Evolutionary conservation across 2,329 filamentous ascomycete genomes (phyloP), one percentile per base, ranked within the genome.

Genomic region (Penicillium sp.): DNA sequence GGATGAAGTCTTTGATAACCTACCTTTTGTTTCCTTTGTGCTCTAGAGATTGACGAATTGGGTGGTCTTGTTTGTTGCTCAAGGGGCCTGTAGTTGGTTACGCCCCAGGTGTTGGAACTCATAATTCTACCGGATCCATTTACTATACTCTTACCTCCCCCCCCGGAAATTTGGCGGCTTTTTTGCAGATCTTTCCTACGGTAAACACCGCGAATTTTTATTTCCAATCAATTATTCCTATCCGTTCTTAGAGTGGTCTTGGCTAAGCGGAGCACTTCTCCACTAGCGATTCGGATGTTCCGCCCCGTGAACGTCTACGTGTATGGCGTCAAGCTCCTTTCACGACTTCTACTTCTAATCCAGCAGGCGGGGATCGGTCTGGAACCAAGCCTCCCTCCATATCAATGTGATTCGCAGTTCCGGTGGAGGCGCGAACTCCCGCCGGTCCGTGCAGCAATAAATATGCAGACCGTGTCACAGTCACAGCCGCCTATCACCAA

Each of bases 381-480:
- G 24, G 23, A 46, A 21, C 18, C 3, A 21, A 21, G 50, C 24
- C 46, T 45, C 29, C 29, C 24, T 34, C 7, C 24, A 26, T 6
- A 26, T 5, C 24, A 6, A 26, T 7, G 3, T 38, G 39, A 42
- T 3, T 26, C 12, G 39, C 10, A 38, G n/a, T 4, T n/a, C 16
- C n/a, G n/a, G 31, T 15, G n/a, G 44, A 41, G 46, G 43, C 38
- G 43, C 48, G 18, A 51, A 51, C 48, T 33, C 47, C 44, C 33
- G 39, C 38, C 33, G 41, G 57, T 58, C 58, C 57, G 56, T 63
- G 56, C 58, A 59, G 49, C 31, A 10, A 21, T n/a, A n/a, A 39
- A 46, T 47, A 60, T 70, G 67, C 68, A 69, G 54, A 29, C 4
- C 39, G 34, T 47, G 59, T 70, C 68, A 70, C 68, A 69, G 47